Evolutionary conservation across 805 yeast species (phyloP).

Genomic region (Wickerhamomyces bisporus): DNA sequence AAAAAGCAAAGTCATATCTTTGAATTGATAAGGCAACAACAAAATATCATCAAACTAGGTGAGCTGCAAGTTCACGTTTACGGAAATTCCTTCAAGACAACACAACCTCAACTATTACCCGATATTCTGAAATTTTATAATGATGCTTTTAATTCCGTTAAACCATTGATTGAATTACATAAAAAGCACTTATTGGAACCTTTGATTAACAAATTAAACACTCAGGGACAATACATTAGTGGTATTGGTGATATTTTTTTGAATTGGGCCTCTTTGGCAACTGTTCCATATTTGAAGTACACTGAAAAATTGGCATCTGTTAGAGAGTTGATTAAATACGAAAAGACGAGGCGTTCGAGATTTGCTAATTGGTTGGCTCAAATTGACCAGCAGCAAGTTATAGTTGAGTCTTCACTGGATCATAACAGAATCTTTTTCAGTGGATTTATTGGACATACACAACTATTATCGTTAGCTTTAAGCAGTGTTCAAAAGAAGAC

Average conservation of each 20-base stretch:
- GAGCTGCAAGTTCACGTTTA: slow-evolving; percentile 56
- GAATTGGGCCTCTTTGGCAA: slow-evolving; percentile 60
- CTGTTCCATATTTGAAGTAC: slow-evolving; percentile 48
- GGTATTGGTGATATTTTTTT: slow-evolving; percentile 59
- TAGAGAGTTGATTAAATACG: slow-evolving; percentile 48
- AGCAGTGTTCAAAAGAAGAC: slow-evolving; percentile 51
- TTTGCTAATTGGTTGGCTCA: slow-evolving; percentile 56
- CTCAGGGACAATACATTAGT: slow-evolving; percentile 62
- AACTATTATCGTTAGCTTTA: slow-evolving; percentile 58
- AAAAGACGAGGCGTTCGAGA: slow-evolving; percentile 32
- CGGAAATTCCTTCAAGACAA: slow-evolving; percentile 37
- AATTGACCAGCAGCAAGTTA: slow-evolving; percentile 43
- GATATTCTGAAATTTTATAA: slow-evolving; percentile 51
- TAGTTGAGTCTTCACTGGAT: slow-evolving; percentile 36
- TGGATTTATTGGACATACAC: slow-evolving; percentile 50
- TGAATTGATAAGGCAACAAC: slow-evolving; percentile 69
- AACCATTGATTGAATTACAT: slow-evolving; percentile 52
- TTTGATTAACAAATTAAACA: slow-evolving; percentile 47
- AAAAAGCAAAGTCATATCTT: slow-evolving; percentile 70
- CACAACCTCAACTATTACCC: slow-evolving; percentile 39
- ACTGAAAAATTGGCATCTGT: slow-evolving; percentile 59
- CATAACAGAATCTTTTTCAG: slow-evolving; percentile 52
- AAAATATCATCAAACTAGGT: slow-evolving; percentile 62
- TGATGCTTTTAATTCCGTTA: slow-evolving; percentile 53
- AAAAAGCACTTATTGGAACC: slow-evolving; percentile 50